Evolutionary conservation across 2,329 filamentous ascomycete species (phyloP).

Genomic region (Teratosphaeriaceae sp.): DNA sequence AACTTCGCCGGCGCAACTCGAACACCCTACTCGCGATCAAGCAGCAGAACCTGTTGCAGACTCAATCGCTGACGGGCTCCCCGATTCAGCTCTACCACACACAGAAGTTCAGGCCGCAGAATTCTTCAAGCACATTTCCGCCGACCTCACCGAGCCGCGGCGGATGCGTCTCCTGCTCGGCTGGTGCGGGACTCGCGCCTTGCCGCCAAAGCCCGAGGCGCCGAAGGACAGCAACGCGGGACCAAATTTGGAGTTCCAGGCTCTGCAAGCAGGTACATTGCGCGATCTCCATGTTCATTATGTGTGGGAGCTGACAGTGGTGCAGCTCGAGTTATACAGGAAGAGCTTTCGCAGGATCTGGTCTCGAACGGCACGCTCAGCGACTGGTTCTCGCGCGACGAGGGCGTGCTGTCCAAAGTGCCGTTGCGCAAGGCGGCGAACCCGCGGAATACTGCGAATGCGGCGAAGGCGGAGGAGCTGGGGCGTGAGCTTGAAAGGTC

Average conservation of each 20-base stretch:
- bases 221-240: conserved; percentile 20
- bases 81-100: conserved; percentile 74
- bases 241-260: conserved; percentile 32
- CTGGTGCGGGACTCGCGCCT: conserved; percentile 84
- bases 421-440: conserved; percentile 73
- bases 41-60: conserved; percentile 3
- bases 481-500: conserved; percentile 83
- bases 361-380: conserved; percentile 74
- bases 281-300: not conserved
- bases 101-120: conserved; percentile 72
- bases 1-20: conserved; percentile 2
- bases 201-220: conserved; percentile 64
- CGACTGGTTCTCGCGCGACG: conserved; percentile 78
- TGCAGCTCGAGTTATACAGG: conserved; percentile 82
- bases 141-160: conserved; percentile 76
- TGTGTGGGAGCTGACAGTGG: not conserved
- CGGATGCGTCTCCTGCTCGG: conserved; percentile 92
- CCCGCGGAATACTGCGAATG: conserved; percentile 79
- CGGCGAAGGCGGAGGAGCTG: conserved; percentile 70
- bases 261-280: conserved; percentile 32
- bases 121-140: conserved; percentile 96
- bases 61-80: conserved; percentile 17
- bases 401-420: conserved; percentile 35
- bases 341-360: conserved; percentile 85
- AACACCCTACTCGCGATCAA: no score